Base-by-base conservation (phyloP, 345 rosid species). In the Cochlearia excelsa region DNA sequence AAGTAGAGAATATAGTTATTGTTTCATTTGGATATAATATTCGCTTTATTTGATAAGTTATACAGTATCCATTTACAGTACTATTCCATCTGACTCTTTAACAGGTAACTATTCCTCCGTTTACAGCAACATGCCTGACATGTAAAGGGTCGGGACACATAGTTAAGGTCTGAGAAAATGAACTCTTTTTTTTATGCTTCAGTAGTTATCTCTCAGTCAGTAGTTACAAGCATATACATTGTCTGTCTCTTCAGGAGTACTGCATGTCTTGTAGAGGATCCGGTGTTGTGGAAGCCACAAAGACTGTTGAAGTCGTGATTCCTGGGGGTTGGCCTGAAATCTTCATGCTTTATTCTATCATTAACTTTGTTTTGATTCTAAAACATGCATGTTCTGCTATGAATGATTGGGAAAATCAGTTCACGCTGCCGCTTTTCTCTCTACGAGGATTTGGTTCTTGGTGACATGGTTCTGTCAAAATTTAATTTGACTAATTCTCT, bases 91-190 rank as follows among this genome's bases (percentile, higher is more conserved):
- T 54, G 53, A 66, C 63, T 59, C 53, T 74, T 50, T 63, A 51
- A 48, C 79, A 92, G 98, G 80, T 92, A 45, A 88, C 95, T 26
- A 64, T 88, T 75, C 96, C 98, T 78, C 98, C 96, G 46, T 92
- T 92, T 78, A 84, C 87, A 51, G 69, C 98, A 70, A 75, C 81
- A 51, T 88, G 98, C 71, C 75, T 72, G 69, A 70, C 79, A 30
- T 92, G 96, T 73, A 83, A 78, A 53, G 98, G 98, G 59, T 69
- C 75, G 2, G 93, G 95, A 59, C 74, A 65, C 47, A 65, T 84
- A 59, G 75, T 88, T 46, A 75, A 84, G 98, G 98, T 92, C 59
- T 51, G 71, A 52, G 50, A 51, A 51, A 39, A 57, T 38, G 38
- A 40, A 48, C 58, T 66, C 67, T 59, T 43, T 26, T 65, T 10